Evolutionary conservation across 306 rosid species (phyloP).

Genomic region (Spatholobus suberectus): DNA sequence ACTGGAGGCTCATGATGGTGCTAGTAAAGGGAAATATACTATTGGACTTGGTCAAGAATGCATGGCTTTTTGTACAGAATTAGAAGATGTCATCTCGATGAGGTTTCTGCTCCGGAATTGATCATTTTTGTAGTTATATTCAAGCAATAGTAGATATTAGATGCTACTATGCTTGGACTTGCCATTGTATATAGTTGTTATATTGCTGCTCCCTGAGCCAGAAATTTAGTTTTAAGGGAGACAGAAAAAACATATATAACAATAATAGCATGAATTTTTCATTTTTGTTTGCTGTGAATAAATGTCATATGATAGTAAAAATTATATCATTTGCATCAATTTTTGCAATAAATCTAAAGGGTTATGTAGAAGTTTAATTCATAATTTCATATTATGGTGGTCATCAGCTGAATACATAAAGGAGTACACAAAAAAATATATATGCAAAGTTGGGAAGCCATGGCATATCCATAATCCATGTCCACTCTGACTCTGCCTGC

Average conservation of each 20-base stretch:
- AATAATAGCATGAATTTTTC: neutral
- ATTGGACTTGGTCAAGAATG: slow-evolving; percentile 94
- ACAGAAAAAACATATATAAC: neutral
- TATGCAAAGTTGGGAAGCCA: neutral
- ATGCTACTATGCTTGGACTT: neutral
- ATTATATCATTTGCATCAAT: neutral
- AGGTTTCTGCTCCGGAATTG: slow-evolving; percentile 55
- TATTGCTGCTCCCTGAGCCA: neutral
- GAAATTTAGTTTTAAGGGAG: neutral
- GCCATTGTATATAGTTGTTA: neutral
- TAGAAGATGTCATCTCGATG: slow-evolving; percentile 95
- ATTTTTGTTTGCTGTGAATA: neutral
- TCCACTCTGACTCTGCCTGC: neutral
- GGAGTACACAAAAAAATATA: neutral
- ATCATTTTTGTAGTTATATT: slow-evolving; percentile 19
- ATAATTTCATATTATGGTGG: neutral
- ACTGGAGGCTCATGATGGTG: slow-evolving; percentile 90
- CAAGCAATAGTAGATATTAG: neutral
- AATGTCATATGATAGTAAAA: neutral
- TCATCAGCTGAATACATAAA: neutral
- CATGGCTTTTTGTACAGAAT: slow-evolving; percentile 86
- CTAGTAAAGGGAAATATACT: slow-evolving; percentile 89
- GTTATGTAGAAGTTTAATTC: neutral
- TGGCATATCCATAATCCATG: neutral
- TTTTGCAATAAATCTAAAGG: neutral